Base-by-base conservation (phyloP, 1,284 basidiomycete genomes). In the Irpex sp. region DNA sequence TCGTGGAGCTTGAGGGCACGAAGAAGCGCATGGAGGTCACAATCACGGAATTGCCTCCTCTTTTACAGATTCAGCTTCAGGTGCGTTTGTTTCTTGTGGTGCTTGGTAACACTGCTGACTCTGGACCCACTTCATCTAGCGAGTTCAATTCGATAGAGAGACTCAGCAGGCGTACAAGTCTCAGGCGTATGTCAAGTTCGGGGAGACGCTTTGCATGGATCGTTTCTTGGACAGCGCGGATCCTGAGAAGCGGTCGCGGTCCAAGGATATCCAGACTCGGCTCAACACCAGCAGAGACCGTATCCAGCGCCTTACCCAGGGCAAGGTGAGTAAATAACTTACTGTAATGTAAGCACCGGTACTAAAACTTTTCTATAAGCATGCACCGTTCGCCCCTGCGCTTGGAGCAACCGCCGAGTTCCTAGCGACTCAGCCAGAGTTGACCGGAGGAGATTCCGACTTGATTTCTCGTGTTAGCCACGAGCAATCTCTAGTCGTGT, bases 31-130 rank as follows among this genome's bases (percentile, higher is more conserved):
- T 98, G 86, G 90, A 95, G 68, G 92, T 97, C 49, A 85, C 91
- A 9, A 82, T 98, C 44, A 86, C 97, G 5, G 87, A 95, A 64
- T 81, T 96, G 21, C 97, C 97, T 0, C 93, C 94, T 1, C 77
- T 98, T 62, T 78, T 99, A 37, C 97, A 99, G 73, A 93, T 99
- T 58, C 97, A 98, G 74, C 84, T 99, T 38, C 93, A 97, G 85
- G 93, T 93, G 64, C 68, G 36, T 61, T 64, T n/a, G 4, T 4
- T 57, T 7, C 8, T 40, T 51, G 7, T 47, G 26, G 6, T 56
- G 37, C 3, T 26, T 26, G 26, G 26, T 26, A 47, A 52, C 60
- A 48, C 37, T 48, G 59, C 58, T 60, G 7, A 40, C 44, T 37
- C 61, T 52, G 17, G 54, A 65, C 44, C 44, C 54, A 5, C 13